phyloP scores from a whole-genome alignment of 176 grass and related monocot genomes.

The Typha latifolia region DNA sequence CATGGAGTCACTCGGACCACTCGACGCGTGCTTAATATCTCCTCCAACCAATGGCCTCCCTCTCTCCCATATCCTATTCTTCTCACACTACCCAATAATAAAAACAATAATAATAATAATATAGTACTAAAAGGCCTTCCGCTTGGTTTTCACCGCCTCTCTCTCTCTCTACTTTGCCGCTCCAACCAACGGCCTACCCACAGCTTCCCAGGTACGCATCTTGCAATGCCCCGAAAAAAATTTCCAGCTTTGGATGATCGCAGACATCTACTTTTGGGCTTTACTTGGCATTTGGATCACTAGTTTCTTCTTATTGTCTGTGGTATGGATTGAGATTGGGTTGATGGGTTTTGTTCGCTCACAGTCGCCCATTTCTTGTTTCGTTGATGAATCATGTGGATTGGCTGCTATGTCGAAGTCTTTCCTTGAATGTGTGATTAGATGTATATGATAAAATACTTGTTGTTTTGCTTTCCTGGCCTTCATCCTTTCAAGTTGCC shows the following conservation, averaged over 20 bases:
- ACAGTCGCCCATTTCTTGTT: too few relatives aligned
- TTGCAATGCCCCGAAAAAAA: neutral
- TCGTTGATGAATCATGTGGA: too few relatives aligned
- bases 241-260: too few relatives aligned
- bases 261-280: too few relatives aligned
- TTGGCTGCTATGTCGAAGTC: too few relatives aligned
- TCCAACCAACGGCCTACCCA: slow-evolving; percentile 15
- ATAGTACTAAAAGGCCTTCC: neutral
- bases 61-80: slow-evolving; percentile 14
- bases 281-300: neutral
- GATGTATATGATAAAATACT: too few relatives aligned
- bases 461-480: too few relatives aligned
- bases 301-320: neutral
- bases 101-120: neutral
- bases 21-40: slow-evolving; percentile 42
- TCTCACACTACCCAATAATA: neutral
- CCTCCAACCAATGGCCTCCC: slow-evolving; percentile 62
- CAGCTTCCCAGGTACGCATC: neutral
- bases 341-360: too few relatives aligned
- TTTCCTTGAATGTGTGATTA: too few relatives aligned
- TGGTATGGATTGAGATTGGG: too few relatives aligned
- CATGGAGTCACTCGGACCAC: slow-evolving; percentile 6
- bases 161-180: neutral
- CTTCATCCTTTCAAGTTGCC: too few relatives aligned
- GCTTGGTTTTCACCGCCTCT: neutral